Evolutionary conservation across 208 protist genomes (phyloP).

Genomic region (Endotrypanum monterogeii): DNA sequence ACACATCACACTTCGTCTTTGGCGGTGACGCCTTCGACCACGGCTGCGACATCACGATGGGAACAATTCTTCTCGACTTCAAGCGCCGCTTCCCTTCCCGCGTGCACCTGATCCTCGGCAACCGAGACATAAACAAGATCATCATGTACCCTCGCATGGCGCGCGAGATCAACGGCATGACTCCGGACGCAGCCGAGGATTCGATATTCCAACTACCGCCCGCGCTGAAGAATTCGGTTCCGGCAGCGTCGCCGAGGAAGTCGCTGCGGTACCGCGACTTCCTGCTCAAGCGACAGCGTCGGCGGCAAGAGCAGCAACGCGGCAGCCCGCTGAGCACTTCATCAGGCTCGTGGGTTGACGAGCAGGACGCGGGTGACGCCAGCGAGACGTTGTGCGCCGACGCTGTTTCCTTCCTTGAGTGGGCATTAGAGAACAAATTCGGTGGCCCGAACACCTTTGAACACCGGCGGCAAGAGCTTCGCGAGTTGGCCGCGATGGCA

Average conservation of each 20-base stretch:
- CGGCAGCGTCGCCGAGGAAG: slow-evolving; percentile 4
- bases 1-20: slow-evolving; percentile 79
- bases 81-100: slow-evolving; percentile 69
- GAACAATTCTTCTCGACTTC: slow-evolving; percentile 65
- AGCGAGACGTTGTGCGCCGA: slow-evolving; percentile 17
- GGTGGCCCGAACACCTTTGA: slow-evolving; percentile 65
- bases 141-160: slow-evolving; percentile 52
- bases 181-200: slow-evolving; percentile 27
- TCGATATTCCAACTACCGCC: slow-evolving; percentile 23
- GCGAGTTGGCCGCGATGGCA: slow-evolving; percentile 19
- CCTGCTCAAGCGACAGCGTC: neutral
- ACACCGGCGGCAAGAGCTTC: slow-evolving; percentile 65
- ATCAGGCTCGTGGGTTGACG: neutral
- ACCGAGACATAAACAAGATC: slow-evolving; percentile 93
- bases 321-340: neutral
- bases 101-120: slow-evolving; percentile 89
- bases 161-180: slow-evolving; percentile 17
- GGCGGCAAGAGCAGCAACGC: slow-evolving; percentile 1
- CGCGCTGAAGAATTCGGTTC: neutral
- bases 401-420: slow-evolving; percentile 56
- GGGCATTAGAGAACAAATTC: slow-evolving; percentile 70
- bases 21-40: slow-evolving; percentile 92
- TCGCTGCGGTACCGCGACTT: slow-evolving; percentile 28
- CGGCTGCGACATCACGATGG: slow-evolving; percentile 73
- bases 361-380: neutral